Conservation (phyloP, 768 basidiomycete genomes). For the Trametes gibbosa region DNA sequence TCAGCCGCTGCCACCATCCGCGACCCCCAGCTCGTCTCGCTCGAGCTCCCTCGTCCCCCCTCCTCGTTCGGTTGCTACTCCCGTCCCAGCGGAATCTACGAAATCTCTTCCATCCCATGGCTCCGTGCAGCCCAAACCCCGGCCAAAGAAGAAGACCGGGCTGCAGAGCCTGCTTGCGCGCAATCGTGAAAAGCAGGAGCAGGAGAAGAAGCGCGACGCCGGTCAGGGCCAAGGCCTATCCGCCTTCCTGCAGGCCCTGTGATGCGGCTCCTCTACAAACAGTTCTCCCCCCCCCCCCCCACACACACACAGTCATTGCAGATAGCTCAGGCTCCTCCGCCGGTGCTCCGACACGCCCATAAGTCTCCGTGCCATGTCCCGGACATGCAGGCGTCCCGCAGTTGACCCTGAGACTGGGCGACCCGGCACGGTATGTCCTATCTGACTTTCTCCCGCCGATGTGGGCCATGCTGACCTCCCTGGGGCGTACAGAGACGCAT, state of each 20-base stretch:
- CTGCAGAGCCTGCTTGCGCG: conserved; percentile 64
- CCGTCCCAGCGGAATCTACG: background rate
- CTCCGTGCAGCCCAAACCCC: conserved; percentile 29
- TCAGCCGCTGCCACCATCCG: conserved; percentile 1
- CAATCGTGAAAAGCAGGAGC: conserved; percentile 52
- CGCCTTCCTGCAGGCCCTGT: conserved; percentile 49
- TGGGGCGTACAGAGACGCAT: background rate
- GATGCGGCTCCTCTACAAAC: conserved; percentile 9
- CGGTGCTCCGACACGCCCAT: background rate
- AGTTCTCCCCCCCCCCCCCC: background rate
- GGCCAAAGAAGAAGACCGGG: conserved; percentile 53
- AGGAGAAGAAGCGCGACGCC: conserved; percentile 32
- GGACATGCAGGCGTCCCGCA: background rate
- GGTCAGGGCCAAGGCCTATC: conserved; percentile 43
- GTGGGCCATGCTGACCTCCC: background rate
- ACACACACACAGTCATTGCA: background rate
- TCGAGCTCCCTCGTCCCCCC: conserved; percentile 1
- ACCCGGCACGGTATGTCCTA: background rate
- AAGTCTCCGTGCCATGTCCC: background rate
- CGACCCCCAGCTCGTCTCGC: conserved; percentile 10
- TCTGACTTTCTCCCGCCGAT: background rate
- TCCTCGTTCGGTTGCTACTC: background rate
- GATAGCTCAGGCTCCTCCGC: background rate
- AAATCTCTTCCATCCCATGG: background rate
- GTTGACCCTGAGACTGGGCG: background rate